Evolutionary conservation across 768 basidiomycete genomes (phyloP).

Genomic region (Leccinellum luteum): DNA sequence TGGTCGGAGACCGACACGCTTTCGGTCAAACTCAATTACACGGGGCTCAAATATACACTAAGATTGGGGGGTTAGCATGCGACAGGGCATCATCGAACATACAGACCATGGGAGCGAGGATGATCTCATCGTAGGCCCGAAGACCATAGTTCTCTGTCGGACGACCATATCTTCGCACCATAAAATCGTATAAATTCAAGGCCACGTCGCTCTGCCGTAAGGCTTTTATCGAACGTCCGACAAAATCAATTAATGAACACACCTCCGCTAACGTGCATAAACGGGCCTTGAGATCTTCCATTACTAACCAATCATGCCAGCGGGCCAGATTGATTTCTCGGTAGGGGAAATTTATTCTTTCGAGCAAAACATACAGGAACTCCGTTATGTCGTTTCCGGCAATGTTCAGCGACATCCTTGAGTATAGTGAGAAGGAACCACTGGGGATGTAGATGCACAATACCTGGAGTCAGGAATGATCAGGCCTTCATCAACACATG

Average conservation of each 20-base stretch:
- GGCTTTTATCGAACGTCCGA: conserved; percentile 1
- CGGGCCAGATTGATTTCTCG: conserved; percentile 72
- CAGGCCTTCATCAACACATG: conserved; percentile 93
- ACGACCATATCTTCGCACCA: conserved; percentile 72
- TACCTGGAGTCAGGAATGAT: conserved; percentile 87
- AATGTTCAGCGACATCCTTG: conserved; percentile 76
- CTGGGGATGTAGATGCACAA: conserved; percentile 8
- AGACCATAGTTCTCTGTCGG: conserved; percentile 85
- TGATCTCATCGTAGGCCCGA: conserved; percentile 92
- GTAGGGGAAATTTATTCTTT: conserved; percentile 86
- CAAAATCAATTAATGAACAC: conserved; percentile 21
- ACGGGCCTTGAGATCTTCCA: conserved; percentile 87
- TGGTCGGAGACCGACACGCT: conserved; percentile 50
- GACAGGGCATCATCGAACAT: neutral
- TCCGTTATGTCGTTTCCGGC: conserved; percentile 96
- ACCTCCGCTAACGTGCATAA: conserved; percentile 90
- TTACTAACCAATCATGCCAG: conserved; percentile 84
- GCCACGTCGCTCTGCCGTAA: conserved; percentile 76
- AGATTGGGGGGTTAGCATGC: neutral
- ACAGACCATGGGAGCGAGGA: conserved; percentile 88
- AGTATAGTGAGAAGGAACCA: conserved; percentile 4
- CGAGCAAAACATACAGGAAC: conserved; percentile 76
- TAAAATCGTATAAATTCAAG: conserved; percentile 86
- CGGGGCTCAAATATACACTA: conserved; percentile 94
- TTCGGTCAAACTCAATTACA: conserved; percentile 85